Conservation (phyloP, 2,329 filamentous ascomycete species). For the Microthyrium microscopicum region DNA sequence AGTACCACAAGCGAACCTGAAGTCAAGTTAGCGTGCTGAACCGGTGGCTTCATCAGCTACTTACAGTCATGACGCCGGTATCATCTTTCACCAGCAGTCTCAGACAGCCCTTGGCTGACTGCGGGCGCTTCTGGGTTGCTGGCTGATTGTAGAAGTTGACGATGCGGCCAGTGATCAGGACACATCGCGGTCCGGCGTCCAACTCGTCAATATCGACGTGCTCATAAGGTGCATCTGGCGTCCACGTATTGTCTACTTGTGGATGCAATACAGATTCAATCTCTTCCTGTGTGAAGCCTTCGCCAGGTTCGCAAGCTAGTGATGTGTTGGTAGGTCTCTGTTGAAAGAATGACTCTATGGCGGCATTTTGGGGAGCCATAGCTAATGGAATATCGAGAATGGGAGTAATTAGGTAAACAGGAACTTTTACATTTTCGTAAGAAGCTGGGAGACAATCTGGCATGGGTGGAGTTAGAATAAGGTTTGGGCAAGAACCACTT, state of each 20-base stretch:
- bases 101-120: constrained; percentile 33
- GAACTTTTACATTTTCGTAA: neutral
- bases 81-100: constrained; percentile 41
- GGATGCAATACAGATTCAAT: constrained; percentile 24
- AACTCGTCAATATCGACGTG: constrained; percentile 31
- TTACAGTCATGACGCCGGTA: constrained; percentile 35
- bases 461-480: too few relatives aligned
- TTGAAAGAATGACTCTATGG: constrained; percentile 28
- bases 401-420: neutral
- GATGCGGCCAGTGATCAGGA: constrained; percentile 37
- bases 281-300: constrained; percentile 38
- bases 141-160: constrained; percentile 35
- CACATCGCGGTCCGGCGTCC: constrained; percentile 30
- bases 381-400: neutral
- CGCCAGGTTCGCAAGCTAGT: constrained; percentile 17
- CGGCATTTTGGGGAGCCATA: constrained; percentile 21
- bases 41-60: constrained; percentile 7
- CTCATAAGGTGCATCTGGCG: constrained; percentile 30
- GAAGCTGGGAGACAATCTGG: too few relatives aligned
- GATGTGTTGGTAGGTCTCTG: constrained; percentile 10
- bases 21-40: neutral
- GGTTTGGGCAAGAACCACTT: too few relatives aligned
- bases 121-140: constrained; percentile 25
- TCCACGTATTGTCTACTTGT: constrained; percentile 19
- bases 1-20: constrained; percentile 37